Evolutionary conservation across 192 early-diverging fungal genomes (phyloP).

Genomic region (Coemansia sp.): DNA sequence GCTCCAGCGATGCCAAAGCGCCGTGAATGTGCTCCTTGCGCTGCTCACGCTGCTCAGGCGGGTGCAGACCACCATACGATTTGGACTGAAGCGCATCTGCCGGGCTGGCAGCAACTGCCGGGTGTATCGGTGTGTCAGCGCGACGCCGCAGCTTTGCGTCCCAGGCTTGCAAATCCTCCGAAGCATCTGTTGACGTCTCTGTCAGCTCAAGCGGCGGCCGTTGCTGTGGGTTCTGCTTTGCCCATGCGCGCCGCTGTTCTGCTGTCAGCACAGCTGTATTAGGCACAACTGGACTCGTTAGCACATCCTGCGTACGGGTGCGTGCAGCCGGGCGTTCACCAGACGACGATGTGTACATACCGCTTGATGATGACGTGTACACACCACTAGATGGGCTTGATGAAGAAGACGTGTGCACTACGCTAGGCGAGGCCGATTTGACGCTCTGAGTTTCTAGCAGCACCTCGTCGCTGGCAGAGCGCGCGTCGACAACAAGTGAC

Average conservation of each 20-base stretch:
- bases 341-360: not conserved
- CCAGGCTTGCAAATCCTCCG: conserved; percentile 16
- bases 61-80: conserved; percentile 32
- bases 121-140: conserved; percentile 14
- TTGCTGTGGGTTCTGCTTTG: conserved; percentile 15
- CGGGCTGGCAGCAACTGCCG: conserved; percentile 24
- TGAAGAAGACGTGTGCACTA: conserved; percentile 14
- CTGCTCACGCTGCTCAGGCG: conserved; percentile 3
- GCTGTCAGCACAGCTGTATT: conserved; percentile 10
- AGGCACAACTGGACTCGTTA: conserved; percentile 24
- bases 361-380: too few relatives aligned
- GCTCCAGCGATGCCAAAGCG: conserved; percentile 34
- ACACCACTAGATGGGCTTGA: not conserved
- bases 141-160: conserved; percentile 34
- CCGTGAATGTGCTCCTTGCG: conserved; percentile 26
- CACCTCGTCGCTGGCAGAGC: conserved; percentile 32
- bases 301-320: conserved; percentile 6
- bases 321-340: not conserved
- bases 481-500: conserved; percentile 44
- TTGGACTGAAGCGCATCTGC: conserved; percentile 34
- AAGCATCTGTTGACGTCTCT: not conserved
- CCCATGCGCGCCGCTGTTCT: conserved; percentile 38
- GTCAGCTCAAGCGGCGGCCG: conserved; percentile 32
- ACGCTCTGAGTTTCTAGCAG: conserved; percentile 36
- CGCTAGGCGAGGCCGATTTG: conserved; percentile 19